Evolutionary conservation across 768 basidiomycete species (phyloP).

Genomic region (Tulasnella sp.): DNA sequence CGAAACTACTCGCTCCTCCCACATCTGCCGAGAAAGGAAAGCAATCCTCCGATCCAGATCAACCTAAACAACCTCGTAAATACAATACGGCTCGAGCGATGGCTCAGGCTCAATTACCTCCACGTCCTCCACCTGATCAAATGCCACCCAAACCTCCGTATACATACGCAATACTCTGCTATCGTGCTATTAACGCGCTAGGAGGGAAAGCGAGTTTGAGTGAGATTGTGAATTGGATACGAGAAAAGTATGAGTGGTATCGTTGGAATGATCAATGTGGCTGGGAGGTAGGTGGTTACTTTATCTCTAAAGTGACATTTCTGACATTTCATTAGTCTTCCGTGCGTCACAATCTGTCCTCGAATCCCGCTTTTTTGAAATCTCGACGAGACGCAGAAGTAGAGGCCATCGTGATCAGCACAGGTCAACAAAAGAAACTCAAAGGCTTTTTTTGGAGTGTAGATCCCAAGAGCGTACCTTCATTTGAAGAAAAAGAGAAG

Average conservation of each 20-base stretch:
- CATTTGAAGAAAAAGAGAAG: slow-evolving; percentile 54
- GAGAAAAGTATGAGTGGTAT: slow-evolving; percentile 82
- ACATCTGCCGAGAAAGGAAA: not conserved
- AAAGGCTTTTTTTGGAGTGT: slow-evolving; percentile 93
- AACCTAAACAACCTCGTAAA: slow-evolving; percentile 8
- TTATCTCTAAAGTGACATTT: slow-evolving; percentile 15
- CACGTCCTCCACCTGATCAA: slow-evolving; percentile 34
- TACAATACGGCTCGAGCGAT: slow-evolving; percentile 16
- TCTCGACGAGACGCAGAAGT: slow-evolving; percentile 68
- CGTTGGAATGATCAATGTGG: slow-evolving; percentile 64
- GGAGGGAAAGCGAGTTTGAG: slow-evolving; percentile 81
- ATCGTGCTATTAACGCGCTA: slow-evolving; percentile 70
- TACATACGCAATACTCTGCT: slow-evolving; percentile 87
- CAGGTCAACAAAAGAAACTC: slow-evolving; percentile 26
- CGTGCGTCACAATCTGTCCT: slow-evolving; percentile 89
- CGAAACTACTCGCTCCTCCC: not conserved
- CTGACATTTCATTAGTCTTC: slow-evolving; percentile 77
- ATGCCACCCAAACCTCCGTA: slow-evolving; percentile 81
- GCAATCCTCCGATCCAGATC: slow-evolving; percentile 1
- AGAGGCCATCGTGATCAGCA: slow-evolving; percentile 1
- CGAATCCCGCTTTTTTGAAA: slow-evolving; percentile 83
- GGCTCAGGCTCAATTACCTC: slow-evolving; percentile 30
- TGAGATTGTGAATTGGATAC: slow-evolving; percentile 87
- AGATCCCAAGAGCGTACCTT: slow-evolving; percentile 56
- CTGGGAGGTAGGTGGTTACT: slow-evolving; percentile 63